phyloP scores from a whole-genome alignment of 2,329 filamentous ascomycete genomes.

The Penicillium olsonii region DNA sequence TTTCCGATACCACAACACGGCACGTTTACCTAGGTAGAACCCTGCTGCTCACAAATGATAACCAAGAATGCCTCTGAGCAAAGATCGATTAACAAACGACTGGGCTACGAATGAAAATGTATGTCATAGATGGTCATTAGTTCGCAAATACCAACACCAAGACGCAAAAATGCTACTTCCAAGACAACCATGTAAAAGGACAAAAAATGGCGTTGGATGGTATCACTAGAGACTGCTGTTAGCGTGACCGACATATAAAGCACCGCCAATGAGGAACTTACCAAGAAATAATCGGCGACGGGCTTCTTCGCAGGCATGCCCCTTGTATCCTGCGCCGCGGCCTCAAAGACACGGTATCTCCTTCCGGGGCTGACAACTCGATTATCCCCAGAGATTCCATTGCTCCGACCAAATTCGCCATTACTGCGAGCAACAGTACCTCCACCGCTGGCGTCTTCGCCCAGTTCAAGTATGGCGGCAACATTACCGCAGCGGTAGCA shows the following conservation, averaged over 20 bases:
- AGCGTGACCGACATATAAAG: constrained; percentile 1
- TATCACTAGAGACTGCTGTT: constrained; percentile 21
- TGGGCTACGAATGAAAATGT: constrained; percentile 3
- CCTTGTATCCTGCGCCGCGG: constrained; percentile 89
- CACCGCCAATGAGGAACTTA: constrained; percentile 23
- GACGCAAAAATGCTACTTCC: constrained; percentile 22
- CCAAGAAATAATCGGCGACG: constrained; percentile 92
- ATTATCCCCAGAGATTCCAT: constrained; percentile 53
- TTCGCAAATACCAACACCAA: constrained; percentile 23
- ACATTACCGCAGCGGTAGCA: constrained; percentile 97
- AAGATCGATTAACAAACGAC: background rate
- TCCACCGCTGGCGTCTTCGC: constrained; percentile 78
- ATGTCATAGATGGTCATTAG: constrained; percentile 28
- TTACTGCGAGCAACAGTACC: constrained; percentile 68
- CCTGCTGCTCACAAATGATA: background rate
- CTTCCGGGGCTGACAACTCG: constrained; percentile 72
- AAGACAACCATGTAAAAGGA: constrained; percentile 15
- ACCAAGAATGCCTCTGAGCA: no score
- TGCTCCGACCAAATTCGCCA: constrained; percentile 46
- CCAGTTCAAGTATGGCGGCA: constrained; percentile 88
- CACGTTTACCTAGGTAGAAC: background rate
- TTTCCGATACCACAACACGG: constrained; percentile 1
- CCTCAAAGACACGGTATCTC: constrained; percentile 92
- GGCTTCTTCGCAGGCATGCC: constrained; percentile 99
- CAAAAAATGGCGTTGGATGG: constrained; percentile 16